Evolutionary conservation across 2,329 filamentous ascomycete species (phyloP).

Genomic region (Aureobasidium uvarum): DNA sequence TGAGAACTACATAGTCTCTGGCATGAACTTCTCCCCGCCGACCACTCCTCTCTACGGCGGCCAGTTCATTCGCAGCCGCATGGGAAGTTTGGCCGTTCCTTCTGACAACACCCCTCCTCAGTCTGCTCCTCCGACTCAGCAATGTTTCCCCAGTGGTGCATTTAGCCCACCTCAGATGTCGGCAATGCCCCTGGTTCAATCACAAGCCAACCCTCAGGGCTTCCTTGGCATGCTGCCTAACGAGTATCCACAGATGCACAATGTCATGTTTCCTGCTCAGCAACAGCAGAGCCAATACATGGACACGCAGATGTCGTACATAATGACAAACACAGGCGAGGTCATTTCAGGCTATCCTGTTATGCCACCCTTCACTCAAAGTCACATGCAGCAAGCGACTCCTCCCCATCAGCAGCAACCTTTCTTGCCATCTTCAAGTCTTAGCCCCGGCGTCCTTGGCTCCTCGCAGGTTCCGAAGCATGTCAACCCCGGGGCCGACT

Average conservation of each 20-base stretch:
- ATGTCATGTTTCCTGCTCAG: constrained; percentile 27
- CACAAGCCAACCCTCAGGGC: constrained; percentile 27
- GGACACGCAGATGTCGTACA: constrained; percentile 28
- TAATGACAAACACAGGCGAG: constrained; percentile 27
- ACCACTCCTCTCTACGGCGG: constrained; percentile 43
- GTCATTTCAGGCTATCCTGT: constrained; percentile 20
- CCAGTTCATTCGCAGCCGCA: constrained; percentile 36
- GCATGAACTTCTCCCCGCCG: constrained; percentile 41
- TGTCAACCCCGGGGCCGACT: constrained; percentile 35
- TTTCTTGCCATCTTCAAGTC: constrained; percentile 27
- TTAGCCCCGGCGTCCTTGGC: constrained; percentile 18
- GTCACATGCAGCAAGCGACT: constrained; percentile 26
- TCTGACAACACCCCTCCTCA: constrained; percentile 52
- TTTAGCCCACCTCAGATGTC: constrained; percentile 36
- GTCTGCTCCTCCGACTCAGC: constrained; percentile 52
- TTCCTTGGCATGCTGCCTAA: constrained; percentile 28
- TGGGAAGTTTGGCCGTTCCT: constrained; percentile 35
- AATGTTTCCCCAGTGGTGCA: constrained; percentile 43
- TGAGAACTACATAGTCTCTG: constrained; percentile 33
- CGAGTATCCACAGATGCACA: constrained; percentile 29
- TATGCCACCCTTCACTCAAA: constrained; percentile 23
- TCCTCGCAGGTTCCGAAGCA: constrained; percentile 36
- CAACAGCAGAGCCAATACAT: constrained; percentile 28
- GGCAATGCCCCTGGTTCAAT: constrained; percentile 28
- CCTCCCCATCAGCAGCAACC: constrained; percentile 28